Conservation (phyloP, 129 eudicot genomes). For the Artemisia tridentata region DNA sequence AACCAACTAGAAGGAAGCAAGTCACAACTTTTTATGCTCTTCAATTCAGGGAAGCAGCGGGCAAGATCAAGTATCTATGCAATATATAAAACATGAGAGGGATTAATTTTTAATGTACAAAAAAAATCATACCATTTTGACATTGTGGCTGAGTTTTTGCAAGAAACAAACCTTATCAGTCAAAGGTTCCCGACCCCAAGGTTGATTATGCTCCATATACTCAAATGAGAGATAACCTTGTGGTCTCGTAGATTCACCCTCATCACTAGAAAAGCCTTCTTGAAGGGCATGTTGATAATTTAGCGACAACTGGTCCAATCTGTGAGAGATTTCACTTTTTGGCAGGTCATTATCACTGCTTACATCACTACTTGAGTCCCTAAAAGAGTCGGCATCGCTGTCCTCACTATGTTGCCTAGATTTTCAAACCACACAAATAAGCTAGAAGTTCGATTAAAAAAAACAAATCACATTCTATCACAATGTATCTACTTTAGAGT, state of each 20-base stretch:
- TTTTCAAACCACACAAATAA: constrained; percentile 10
- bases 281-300: constrained; percentile 53
- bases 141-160: not conserved
- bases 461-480: constrained; percentile 9
- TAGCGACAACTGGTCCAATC: constrained; percentile 48
- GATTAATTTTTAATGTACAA: not conserved
- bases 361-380: constrained; percentile 90
- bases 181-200: constrained; percentile 82
- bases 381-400: constrained; percentile 75
- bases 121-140: not conserved
- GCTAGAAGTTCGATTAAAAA: not conserved
- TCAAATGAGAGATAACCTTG: constrained; percentile 61
- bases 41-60: constrained; percentile 63
- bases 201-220: constrained; percentile 68
- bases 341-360: constrained; percentile 79
- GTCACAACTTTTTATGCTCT: constrained; percentile 65
- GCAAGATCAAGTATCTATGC: constrained; percentile 82
- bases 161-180: constrained; percentile 61
- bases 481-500: not conserved
- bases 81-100: constrained; percentile 5
- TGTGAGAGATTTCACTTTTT: constrained; percentile 34
- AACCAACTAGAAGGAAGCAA: constrained; percentile 81
- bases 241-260: constrained; percentile 69
- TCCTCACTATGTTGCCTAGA: constrained; percentile 76
- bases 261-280: constrained; percentile 87